Evolutionary conservation across 768 basidiomycete species (phyloP).

Genomic region (Xerocomellus amylosporus): DNA sequence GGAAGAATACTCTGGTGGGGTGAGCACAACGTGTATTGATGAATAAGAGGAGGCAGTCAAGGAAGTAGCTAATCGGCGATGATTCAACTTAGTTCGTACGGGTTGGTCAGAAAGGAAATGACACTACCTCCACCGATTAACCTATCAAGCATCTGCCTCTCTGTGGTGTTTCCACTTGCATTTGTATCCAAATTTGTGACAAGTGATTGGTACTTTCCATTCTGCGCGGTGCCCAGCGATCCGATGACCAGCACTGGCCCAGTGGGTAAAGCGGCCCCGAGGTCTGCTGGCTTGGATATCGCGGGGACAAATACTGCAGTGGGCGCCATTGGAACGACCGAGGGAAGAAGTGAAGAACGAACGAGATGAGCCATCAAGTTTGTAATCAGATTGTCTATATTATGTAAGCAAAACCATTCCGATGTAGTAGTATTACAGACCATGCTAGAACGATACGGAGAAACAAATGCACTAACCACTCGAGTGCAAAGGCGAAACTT

Average conservation of each 20-base stretch:
- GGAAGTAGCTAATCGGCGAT: slow-evolving; percentile 47
- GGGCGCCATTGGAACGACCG: slow-evolving; percentile 50
- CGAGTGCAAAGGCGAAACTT: slow-evolving; percentile 3
- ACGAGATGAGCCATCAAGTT: neutral
- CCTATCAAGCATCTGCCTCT: slow-evolving; percentile 80
- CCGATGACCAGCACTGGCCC: slow-evolving; percentile 71
- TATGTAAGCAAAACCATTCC: slow-evolving; percentile 17
- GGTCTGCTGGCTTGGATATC: slow-evolving; percentile 19
- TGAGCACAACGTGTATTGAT: slow-evolving; percentile 66
- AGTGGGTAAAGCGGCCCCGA: slow-evolving; percentile 28
- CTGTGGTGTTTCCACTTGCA: slow-evolving; percentile 43
- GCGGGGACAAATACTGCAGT: slow-evolving; percentile 28
- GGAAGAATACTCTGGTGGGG: slow-evolving; percentile 57
- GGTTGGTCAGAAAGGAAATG: slow-evolving; percentile 1
- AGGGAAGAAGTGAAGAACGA: neutral
- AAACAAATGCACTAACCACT: slow-evolving; percentile 1
- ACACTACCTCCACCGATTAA: slow-evolving; percentile 71
- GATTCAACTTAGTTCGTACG: slow-evolving; percentile 3
- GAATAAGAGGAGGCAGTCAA: slow-evolving; percentile 55
- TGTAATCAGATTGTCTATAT: slow-evolving; percentile 23
- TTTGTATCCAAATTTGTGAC: slow-evolving; percentile 56
- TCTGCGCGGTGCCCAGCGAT: slow-evolving; percentile 71
- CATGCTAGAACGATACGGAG: neutral
- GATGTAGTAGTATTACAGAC: neutral
- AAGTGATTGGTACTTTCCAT: slow-evolving; percentile 75